A percentile compares a stretch with the other conserved stretches of the same genome.
These are phyloP conservation scores for Ettlia oleoabundans DNA, from an alignment of 139 green algal genomes.

Conservation along the genomic window DNA sequence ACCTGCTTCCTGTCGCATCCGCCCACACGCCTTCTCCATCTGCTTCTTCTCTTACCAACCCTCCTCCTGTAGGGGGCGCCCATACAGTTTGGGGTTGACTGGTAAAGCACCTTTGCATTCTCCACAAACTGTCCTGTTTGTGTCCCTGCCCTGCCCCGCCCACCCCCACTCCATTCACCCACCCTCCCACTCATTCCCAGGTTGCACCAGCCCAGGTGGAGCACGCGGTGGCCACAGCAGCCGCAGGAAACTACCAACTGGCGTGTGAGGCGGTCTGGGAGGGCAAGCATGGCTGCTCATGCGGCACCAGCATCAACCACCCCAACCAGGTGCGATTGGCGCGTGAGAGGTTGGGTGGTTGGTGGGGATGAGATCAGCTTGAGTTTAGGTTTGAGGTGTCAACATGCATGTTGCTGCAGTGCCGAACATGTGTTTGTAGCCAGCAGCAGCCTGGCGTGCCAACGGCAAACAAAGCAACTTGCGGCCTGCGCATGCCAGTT, in stretches of 20 bases:
- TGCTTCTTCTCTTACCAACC: too few relatives aligned
- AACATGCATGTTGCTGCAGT: too few relatives aligned
- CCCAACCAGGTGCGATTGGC: constrained; percentile 80
- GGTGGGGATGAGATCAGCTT: not conserved
- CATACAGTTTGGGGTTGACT: too few relatives aligned
- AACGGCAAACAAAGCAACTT: too few relatives aligned
- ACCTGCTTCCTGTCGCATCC: too few relatives aligned
- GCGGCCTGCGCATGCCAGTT: too few relatives aligned
- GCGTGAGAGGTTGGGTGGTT: not conserved
- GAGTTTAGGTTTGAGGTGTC: too few relatives aligned
- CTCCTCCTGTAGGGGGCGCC: too few relatives aligned
- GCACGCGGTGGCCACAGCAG: constrained; percentile 81
- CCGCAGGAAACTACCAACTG: constrained; percentile 89
- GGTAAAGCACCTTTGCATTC: not conserved
- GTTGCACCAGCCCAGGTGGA: constrained; percentile 44
- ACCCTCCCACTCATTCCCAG: not conserved
- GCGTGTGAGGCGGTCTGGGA: constrained; percentile 92
- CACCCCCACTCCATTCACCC: not conserved
- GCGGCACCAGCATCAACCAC: constrained; percentile 91
- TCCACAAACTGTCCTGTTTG: not conserved
- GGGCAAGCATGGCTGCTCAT: constrained; percentile 69
- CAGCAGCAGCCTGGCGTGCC: too few relatives aligned
- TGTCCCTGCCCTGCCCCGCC: not conserved
- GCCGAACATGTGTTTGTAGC: too few relatives aligned
- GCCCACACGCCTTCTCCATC: too few relatives aligned